Base-by-base conservation (phyloP, 768 basidiomycete genomes). In the Pulveroboletus sp. region DNA sequence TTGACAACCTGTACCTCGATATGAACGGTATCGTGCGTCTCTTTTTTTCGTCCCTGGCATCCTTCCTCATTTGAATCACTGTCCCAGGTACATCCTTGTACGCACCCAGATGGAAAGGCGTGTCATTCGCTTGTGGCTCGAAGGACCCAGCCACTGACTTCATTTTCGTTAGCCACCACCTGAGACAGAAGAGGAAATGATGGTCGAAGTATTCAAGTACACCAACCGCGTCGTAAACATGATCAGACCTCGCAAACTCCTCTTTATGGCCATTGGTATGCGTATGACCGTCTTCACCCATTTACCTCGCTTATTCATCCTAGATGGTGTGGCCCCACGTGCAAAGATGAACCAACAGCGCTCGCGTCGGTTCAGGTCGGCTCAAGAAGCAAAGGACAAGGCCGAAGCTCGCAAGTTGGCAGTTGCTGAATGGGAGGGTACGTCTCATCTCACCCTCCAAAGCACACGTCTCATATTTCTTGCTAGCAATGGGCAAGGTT, bases 281-380 rank as follows among this genome's bases (percentile, higher is more conserved):
- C n/a, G n/a, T n/a, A 82, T 70, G 13, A 36, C 39, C 20, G n/a
- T 47, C 17, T 23, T 35, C 43, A 31, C 20, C 23, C 21, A 34
- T 12, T 27, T n/a, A 14, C 7, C 16, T 50, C n/a, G 12, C 49
- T 47, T 39, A 33, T 41, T 40, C 29, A 23, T 42, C 36, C 35
- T 47, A 95, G 94, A 98, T 62, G 95, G 95, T 51, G 95, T 97
- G 19, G 95, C 95, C 10, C 95, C 95, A 27, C 84, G 95, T 61
- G 97, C 97, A 34, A 99, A 99, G 73, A 99, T 99, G 97, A 99
- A 99, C 65, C 97, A 99, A 63, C 97, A 99, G 67, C 91, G 97
- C 10, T 93, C 94, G 14, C 80, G 97, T 57, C 92, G 97, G 47
- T 99, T 99, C 72, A 82, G 97, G 51, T 82, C 94, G 19, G 85